Percentiles rank a stretch among this genome's conserved stretches.
Conservation (phyloP, 2,329 filamentous ascomycete genomes). For the Fusarium solani-melongenae region DNA sequence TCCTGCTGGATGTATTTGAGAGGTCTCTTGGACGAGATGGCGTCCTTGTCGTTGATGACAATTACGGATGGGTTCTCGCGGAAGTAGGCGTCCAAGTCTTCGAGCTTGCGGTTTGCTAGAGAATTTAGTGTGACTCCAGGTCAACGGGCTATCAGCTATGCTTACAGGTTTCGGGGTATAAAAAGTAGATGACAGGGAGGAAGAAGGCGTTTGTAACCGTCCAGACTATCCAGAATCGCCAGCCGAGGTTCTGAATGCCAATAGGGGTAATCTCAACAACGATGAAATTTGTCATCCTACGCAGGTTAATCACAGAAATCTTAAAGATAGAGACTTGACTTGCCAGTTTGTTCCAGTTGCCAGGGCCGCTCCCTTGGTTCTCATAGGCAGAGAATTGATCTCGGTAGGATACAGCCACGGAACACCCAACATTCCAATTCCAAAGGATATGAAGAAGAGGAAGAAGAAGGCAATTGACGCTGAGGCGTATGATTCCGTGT, state of each 20-base stretch:
- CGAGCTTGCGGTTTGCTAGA: slow-evolving; percentile 38
- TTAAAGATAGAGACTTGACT: background rate
- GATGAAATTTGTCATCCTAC: slow-evolving; percentile 41
- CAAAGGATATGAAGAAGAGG: slow-evolving; percentile 31
- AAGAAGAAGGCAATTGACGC: slow-evolving; percentile 33
- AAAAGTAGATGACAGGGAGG: slow-evolving; percentile 59
- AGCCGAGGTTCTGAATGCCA: slow-evolving; percentile 57
- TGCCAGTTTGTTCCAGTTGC: slow-evolving; percentile 34
- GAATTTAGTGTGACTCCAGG: too few relatives aligned
- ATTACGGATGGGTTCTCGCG: slow-evolving; percentile 53
- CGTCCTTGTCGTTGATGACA: slow-evolving; percentile 60
- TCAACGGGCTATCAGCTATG: too few relatives aligned
- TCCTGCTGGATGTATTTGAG: slow-evolving; percentile 21
- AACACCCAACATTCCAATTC: slow-evolving; percentile 32
- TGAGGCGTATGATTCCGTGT: background rate
- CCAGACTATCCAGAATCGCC: slow-evolving; percentile 65
- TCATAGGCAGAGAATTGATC: slow-evolving; percentile 48
- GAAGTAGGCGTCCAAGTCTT: slow-evolving; percentile 51
- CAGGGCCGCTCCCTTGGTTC: slow-evolving; percentile 41
- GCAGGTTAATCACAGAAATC: background rate
- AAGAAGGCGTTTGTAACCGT: slow-evolving; percentile 59
- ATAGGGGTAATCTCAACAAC: slow-evolving; percentile 51
- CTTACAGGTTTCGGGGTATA: slow-evolving; percentile 59
- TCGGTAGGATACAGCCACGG: slow-evolving; percentile 49
- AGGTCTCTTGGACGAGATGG: slow-evolving; percentile 51